Base-by-base conservation (phyloP, 1,139 yeast species). In the Hansenula lynferdii region DNA sequence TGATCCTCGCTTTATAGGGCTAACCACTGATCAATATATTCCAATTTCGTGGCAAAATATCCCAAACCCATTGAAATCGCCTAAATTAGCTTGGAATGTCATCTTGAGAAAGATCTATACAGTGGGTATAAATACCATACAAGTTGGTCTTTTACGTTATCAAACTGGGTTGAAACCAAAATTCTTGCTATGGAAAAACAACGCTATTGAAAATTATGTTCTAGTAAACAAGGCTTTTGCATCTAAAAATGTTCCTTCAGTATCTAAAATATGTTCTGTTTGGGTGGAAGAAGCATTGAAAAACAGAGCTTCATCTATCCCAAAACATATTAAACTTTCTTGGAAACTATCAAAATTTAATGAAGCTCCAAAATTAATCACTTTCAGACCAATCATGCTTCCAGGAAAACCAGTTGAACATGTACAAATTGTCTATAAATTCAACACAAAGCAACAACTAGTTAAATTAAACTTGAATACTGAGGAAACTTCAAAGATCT, bases 271-370 rank as follows among this genome's bases (percentile, higher is more conserved):
- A n/a, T n/a, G 76, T 40, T 72, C 77, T 35, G 68, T 79, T 19
- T 82, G 85, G 72, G 85, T 78, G 4, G 80, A 72, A 45, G 79
- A 73, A 45, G 72, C 85, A 8, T 53, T 80, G 38, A 62, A 66
- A 39, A 62, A 67, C 23, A 69, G 87, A 49, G 65, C 69, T 36
- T 59, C 63, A 18, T 61, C 70, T 22, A 67, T 87, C 41, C 95
- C 96, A 17, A 58, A 64, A 15, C 69, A 72, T 43, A 67, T 77
- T 29, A 70, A 72, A 43, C 66, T 86, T 44, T 77, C 75, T 39
- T 89, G 97, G 97, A 83, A 85, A 52, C 68, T 89, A 39, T 63
- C 80, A 29, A 77, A 80, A 46, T 78, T 87, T 53, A 83, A 77
- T 48, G 65, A 70, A 23, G 73, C 77, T 39, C 97, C 97, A 27